phyloP scores from a whole-genome alignment of 768 basidiomycete genomes.

The Suillus subaureus region DNA sequence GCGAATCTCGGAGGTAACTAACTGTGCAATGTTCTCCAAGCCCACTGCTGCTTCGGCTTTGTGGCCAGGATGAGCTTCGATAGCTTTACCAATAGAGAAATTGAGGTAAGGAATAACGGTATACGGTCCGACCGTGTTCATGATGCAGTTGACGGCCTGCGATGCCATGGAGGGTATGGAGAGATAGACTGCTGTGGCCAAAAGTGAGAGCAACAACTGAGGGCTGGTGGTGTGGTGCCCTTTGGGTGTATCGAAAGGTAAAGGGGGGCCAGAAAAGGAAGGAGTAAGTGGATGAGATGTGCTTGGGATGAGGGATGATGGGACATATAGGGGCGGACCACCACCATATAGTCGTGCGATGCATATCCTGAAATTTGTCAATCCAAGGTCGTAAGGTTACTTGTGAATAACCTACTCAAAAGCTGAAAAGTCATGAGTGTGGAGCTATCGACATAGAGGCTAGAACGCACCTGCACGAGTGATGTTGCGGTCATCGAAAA shows the following conservation, averaged over 20 bases:
- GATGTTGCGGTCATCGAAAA: constrained; percentile 86
- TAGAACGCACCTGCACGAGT: constrained; percentile 72
- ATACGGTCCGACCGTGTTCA: constrained; percentile 75
- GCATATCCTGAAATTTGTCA: constrained; percentile 60
- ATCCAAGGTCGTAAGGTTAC: constrained; percentile 7
- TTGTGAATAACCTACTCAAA: constrained; percentile 72
- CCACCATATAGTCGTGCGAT: constrained; percentile 87
- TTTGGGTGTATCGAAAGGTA: constrained; percentile 37
- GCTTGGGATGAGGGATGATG: constrained; percentile 65
- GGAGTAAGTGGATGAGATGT: constrained; percentile 70
- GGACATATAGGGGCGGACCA: constrained; percentile 72
- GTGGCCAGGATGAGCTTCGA: constrained; percentile 42
- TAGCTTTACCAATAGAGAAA: constrained; percentile 77
- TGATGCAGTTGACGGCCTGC: constrained; percentile 70
- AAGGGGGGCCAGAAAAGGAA: constrained; percentile 47
- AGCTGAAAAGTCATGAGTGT: constrained; percentile 45
- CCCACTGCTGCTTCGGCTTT: constrained; percentile 69
- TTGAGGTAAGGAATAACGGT: constrained; percentile 77
- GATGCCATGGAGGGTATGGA: constrained; percentile 77
- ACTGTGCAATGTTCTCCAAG: constrained; percentile 65
- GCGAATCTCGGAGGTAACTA: constrained; percentile 39
- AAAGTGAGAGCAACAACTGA: constrained; percentile 79
- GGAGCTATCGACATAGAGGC: constrained; percentile 2
- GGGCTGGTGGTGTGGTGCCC: constrained; percentile 78
- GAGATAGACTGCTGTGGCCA: constrained; percentile 86